These are phyloP conservation scores for Diversispora eburnea DNA, from an alignment of 192 early-diverging fungal genomes.

Conservation along the genomic window DNA sequence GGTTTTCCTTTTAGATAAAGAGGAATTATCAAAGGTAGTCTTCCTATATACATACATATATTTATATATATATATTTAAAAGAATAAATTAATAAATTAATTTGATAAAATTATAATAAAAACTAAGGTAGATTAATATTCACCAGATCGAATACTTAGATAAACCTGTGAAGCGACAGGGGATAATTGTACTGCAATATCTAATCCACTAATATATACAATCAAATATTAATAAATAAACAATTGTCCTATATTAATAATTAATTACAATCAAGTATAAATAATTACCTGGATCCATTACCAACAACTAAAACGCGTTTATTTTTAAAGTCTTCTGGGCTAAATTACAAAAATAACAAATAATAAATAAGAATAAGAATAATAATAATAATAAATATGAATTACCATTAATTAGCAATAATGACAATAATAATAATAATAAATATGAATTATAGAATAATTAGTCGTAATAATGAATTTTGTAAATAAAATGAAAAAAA, in stretches of 20 bases:
- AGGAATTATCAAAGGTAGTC: not conserved
- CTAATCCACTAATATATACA: conserved; percentile 39
- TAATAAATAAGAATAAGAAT: too few species aligned
- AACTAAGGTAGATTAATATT: conserved; percentile 34
- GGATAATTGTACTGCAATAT: conserved; percentile 55
- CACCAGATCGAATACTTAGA: conserved; percentile 40
- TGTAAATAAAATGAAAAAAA: not conserved
- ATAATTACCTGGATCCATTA: conserved; percentile 39
- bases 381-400: too few species aligned
- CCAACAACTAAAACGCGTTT: conserved; percentile 56
- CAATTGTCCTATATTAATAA: not conserved
- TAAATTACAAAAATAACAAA: conserved; percentile 19
- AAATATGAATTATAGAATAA: not conserved
- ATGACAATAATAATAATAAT: too few species aligned
- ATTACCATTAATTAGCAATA: too few species aligned
- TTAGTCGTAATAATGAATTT: not conserved
- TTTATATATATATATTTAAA: not conserved
- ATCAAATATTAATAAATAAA: not conserved
- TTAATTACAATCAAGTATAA: too few species aligned
- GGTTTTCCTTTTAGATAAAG: not conserved
- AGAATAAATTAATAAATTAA: not conserved
- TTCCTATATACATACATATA: not conserved
- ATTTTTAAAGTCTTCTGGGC: conserved; percentile 46
- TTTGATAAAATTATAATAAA: conserved; percentile 42
- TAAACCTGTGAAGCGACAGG: conserved; percentile 51